Evolutionary conservation across 2,329 filamentous ascomycete genomes (phyloP).

Genomic region (Fusarium lateritium): DNA sequence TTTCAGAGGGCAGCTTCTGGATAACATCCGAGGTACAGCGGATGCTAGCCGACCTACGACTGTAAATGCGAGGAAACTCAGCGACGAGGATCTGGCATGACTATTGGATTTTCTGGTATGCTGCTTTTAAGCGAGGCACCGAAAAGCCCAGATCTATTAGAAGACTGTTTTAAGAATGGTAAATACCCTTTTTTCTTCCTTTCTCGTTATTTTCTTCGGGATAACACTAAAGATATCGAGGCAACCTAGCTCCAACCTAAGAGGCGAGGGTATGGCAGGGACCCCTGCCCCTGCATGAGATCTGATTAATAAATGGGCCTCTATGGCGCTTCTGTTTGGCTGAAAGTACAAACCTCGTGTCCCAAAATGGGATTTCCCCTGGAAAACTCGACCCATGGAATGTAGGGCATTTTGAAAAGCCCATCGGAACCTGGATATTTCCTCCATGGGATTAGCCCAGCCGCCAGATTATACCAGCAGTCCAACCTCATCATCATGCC

Average conservation of each 20-base stretch:
- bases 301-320: conserved; percentile 40
- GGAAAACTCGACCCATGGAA: conserved; percentile 20
- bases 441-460: conserved; percentile 13
- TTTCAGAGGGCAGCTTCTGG: conserved; percentile 10
- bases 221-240: conserved; percentile 19
- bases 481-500: conserved; percentile 20
- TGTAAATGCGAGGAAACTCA: not conserved
- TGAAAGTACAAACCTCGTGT: conserved; percentile 51
- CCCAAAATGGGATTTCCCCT: conserved; percentile 51
- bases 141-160: not conserved
- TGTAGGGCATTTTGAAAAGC: conserved; percentile 34
- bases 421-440: conserved; percentile 32
- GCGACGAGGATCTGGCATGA: conserved; percentile 3
- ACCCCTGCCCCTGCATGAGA: conserved; percentile 40
- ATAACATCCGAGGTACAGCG: conserved; percentile 20
- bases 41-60: not conserved
- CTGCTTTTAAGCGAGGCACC: not conserved
- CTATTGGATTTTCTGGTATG: not conserved
- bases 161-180: too few relatives aligned
- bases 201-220: not conserved
- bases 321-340: conserved; percentile 44
- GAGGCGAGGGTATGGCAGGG: conserved; percentile 10
- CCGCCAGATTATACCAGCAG: conserved; percentile 26
- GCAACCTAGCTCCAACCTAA: conserved; percentile 12
- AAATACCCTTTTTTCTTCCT: too few relatives aligned